Evolutionary conservation across 2,329 filamentous ascomycete genomes (phyloP).

Genomic region (Lecanicillium sp.): DNA sequence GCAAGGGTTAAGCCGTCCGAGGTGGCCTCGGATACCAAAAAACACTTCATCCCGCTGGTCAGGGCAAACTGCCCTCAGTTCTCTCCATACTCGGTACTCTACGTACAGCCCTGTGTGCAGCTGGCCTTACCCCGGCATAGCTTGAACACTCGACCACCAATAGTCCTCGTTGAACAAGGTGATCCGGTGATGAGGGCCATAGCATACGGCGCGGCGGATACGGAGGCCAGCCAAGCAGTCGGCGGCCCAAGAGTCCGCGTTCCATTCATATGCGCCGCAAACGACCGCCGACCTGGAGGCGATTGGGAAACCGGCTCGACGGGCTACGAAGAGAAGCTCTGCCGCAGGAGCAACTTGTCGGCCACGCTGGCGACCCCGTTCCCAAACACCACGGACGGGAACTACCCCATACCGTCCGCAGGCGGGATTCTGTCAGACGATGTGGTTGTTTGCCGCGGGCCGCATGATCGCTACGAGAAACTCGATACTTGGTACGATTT

Average conservation of each 20-base stretch:
- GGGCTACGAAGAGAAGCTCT: slow-evolving; percentile 57
- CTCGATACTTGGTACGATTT: slow-evolving; percentile 49
- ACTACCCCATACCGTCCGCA: slow-evolving; percentile 65
- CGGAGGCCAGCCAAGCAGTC: slow-evolving; percentile 23
- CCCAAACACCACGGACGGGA: slow-evolving; percentile 35
- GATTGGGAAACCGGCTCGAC: slow-evolving; percentile 63
- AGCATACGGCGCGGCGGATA: slow-evolving; percentile 41
- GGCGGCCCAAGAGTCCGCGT: slow-evolving; percentile 34
- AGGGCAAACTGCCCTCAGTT: slow-evolving; percentile 48
- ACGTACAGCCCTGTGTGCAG: slow-evolving; percentile 41
- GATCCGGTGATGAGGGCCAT: slow-evolving; percentile 56
- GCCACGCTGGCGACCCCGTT: slow-evolving; percentile 58
- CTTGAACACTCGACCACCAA: slow-evolving; percentile 29
- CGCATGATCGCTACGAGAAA: slow-evolving; percentile 56
- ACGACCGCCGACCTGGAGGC: slow-evolving; percentile 70
- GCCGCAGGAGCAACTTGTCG: slow-evolving; percentile 65
- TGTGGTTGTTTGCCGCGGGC: slow-evolving; percentile 67
- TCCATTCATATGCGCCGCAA: slow-evolving; percentile 65
- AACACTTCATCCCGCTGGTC: slow-evolving; percentile 59
- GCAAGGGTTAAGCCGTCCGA: slow-evolving; percentile 40
- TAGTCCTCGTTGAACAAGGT: slow-evolving; percentile 43
- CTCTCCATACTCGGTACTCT: slow-evolving; percentile 52
- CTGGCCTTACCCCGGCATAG: slow-evolving; percentile 30
- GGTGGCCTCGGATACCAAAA: slow-evolving; percentile 66
- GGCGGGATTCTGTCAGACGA: slow-evolving; percentile 63